Evolutionary conservation across 1,139 yeast species (phyloP), one percentile per base, ranked within the genome.

Genomic region (Yamadazyma mexicana): DNA sequence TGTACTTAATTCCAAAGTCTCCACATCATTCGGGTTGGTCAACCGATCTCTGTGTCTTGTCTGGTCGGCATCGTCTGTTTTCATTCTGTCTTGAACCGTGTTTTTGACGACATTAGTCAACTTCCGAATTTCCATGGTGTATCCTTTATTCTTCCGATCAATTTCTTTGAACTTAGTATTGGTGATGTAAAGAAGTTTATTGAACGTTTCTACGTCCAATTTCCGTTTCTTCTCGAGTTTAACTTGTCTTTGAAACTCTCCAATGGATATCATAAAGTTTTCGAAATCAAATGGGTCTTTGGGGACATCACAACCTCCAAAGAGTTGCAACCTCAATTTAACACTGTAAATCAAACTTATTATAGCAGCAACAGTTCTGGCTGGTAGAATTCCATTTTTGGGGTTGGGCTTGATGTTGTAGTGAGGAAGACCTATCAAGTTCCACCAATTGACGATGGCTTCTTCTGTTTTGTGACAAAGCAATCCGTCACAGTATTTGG

Each of bases 201-300:
- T 79, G 39, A 83, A 64, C 0, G 95, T 86, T 38, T 70, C 72
- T 33, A 75, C 69, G 56, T 87, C 92, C 33, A 87, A 65, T 46
- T 75, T 74, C 51, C 81, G 62, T n/a, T 77, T 75, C 45, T 73
- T 71, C 5, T 76, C 75, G 17, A 86, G 56, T 49, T 79, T 77
- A 50, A 74, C 74, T 46, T 83, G 86, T 57, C 79, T 84, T 47
- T 76, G 79, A 39, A 68, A 66, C 39, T 85, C 78, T 2, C 85
- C 83, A 37, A 81, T 61, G 38, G 81, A 71, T 45, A 81, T 50
- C 72, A 78, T 68, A 49, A 81, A 81, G 43, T 74, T 75, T 40
- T 81, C 84, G 42, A 81, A 81, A 51, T 87, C 95, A 58, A 84
- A 82, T 0, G 95, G 91, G 56, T 91, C 98, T 55, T 88, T 89